Percentiles rank a stretch among this genome's conserved stretches.
phyloP scores from a whole-genome alignment of 495 filamentous ascomycete genomes.

The Saxispiralis lemnorum region DNA sequence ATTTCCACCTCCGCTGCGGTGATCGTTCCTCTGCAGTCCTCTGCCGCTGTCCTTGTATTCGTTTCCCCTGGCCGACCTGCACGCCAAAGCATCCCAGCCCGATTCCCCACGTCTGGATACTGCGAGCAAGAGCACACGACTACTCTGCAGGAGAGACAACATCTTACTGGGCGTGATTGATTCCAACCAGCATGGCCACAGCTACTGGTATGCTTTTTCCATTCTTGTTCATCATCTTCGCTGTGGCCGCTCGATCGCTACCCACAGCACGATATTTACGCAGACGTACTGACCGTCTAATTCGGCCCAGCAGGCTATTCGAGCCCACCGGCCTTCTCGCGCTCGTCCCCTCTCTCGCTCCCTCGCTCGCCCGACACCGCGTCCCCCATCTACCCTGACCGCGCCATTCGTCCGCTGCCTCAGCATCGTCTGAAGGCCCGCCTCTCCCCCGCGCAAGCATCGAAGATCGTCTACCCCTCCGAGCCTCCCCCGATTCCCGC shows the following conservation, averaged over 20 bases:
- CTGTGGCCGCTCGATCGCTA: background rate
- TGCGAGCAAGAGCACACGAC: no score
- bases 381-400: slow-evolving; percentile 63
- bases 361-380: slow-evolving; percentile 36
- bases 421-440: slow-evolving; percentile 71
- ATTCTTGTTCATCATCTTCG: background rate
- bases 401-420: slow-evolving; percentile 84
- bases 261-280: background rate
- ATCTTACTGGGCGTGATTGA: no score
- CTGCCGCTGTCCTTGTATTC: no score
- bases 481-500: slow-evolving; percentile 47
- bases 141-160: no score
- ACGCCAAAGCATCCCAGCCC: no score
- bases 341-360: background rate
- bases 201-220: slow-evolving; percentile 3
- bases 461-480: slow-evolving; percentile 64
- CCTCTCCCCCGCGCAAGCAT: slow-evolving; percentile 65
- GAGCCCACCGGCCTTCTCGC: background rate
- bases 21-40: no score
- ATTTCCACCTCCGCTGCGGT: no score
- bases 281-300: background rate
- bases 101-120: no score
- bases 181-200: background rate
- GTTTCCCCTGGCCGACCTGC: no score
- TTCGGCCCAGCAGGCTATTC: background rate